Evolutionary conservation across 805 yeast species (phyloP).

Genomic region (Lipomyces mesembrius): DNA sequence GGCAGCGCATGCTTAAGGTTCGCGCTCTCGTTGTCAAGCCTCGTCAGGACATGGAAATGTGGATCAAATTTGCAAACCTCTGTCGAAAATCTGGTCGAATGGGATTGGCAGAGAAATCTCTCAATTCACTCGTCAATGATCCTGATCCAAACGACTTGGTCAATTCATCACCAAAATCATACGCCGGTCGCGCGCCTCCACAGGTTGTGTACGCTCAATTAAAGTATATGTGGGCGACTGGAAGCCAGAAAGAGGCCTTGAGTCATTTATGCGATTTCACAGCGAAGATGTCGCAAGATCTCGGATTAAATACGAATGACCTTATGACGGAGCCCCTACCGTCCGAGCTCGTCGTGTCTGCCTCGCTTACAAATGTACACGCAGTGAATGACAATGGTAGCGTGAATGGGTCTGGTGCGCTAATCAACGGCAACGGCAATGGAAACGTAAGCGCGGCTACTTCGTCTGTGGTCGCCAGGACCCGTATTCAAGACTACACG

Average conservation of each 20-base stretch:
- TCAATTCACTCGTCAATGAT: constrained; percentile 76
- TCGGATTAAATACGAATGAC: constrained; percentile 77
- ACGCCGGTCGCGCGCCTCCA: constrained; percentile 80
- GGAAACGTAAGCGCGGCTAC: constrained; percentile 5
- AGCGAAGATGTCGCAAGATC: constrained; percentile 82
- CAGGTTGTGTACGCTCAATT: constrained; percentile 96
- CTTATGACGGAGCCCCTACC: constrained; percentile 86
- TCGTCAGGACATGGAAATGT: constrained; percentile 93
- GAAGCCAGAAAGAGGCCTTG: constrained; percentile 84
- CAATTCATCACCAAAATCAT: constrained; percentile 50
- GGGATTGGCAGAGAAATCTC: constrained; percentile 89
- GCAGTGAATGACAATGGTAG: constrained; percentile 36
- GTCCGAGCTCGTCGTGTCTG: constrained; percentile 48
- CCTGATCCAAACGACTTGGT: constrained; percentile 44
- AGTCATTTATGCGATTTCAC: constrained; percentile 87
- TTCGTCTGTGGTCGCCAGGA: constrained; percentile 38
- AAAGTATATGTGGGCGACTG: constrained; percentile 96
- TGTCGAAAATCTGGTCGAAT: constrained; percentile 93
- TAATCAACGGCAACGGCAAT: constrained; percentile 7
- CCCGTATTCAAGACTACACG: constrained; percentile 79
- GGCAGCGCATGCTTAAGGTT: constrained; percentile 95
- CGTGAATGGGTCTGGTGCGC: not conserved
- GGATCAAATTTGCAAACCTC: constrained; percentile 96
- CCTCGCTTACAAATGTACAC: constrained; percentile 13
- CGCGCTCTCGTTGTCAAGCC: constrained; percentile 93